These are phyloP conservation scores for Cystofilobasidium bisporidii DNA, from an alignment of 768 basidiomycete genomes.

Conservation along the genomic window DNA sequence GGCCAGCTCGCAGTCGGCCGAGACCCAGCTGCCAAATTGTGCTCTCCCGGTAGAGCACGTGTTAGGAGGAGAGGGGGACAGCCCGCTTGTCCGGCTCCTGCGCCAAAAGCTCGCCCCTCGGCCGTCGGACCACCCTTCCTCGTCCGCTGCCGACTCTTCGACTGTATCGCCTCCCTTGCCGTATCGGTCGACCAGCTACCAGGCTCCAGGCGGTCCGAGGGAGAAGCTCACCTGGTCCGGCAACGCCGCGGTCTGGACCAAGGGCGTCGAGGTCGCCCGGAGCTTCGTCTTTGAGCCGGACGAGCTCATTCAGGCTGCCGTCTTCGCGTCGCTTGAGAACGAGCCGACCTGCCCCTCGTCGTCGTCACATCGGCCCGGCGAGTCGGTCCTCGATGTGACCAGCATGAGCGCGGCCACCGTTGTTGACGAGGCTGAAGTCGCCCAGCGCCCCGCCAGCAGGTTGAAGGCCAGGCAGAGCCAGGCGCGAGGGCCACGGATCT, in stretches of 20 bases:
- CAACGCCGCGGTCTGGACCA: slow-evolving; percentile 36
- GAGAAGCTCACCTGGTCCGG: slow-evolving; percentile 39
- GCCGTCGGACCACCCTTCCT: background rate
- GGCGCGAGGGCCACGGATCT: background rate
- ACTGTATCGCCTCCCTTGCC: no score
- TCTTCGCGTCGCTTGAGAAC: slow-evolving; percentile 36
- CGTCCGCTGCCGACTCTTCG: background rate
- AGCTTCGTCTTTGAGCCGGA: slow-evolving; percentile 36
- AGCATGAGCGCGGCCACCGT: no score
- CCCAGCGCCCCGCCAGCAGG: no score
- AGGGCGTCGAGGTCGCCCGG: slow-evolving; percentile 33
- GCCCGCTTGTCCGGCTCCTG: background rate
- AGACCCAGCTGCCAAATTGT: no score
- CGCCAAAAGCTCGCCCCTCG: background rate
- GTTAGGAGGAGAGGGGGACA: background rate
- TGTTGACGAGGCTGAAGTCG: no score
- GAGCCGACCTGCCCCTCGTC: background rate
- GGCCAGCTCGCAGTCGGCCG: background rate
- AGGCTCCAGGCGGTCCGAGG: background rate
- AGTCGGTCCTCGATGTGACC: background rate
- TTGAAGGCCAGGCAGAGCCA: background rate
- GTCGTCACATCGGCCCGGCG: background rate
- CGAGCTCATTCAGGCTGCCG: slow-evolving; percentile 32
- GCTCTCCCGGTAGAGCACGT: background rate
- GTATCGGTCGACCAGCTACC: background rate